phyloP scores from a whole-genome alignment of 371 early-diverging fungal species.

The Circinella umbellata region DNA sequence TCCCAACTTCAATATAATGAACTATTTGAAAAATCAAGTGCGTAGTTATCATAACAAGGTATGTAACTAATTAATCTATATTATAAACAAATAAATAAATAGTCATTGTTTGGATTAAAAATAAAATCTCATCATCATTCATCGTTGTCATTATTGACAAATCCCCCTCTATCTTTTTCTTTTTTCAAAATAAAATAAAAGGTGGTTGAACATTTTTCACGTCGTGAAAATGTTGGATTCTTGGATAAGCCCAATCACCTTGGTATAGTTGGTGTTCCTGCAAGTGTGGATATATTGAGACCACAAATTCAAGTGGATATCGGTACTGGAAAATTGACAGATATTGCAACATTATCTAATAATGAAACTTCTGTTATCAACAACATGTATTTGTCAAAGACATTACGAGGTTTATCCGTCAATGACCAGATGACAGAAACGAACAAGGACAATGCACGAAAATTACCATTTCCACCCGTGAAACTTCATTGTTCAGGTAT shows the following conservation, averaged over 20 bases:
- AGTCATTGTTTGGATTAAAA: too few relatives aligned
- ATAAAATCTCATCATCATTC: too few relatives aligned
- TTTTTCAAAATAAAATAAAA: constrained; percentile 11
- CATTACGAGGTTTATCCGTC: constrained; percentile 91
- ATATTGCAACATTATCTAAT: constrained; percentile 30
- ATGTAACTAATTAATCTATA: background rate
- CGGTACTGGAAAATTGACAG: constrained; percentile 68
- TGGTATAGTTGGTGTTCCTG: constrained; percentile 98
- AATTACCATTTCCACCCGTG: constrained; percentile 95
- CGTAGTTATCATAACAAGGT: constrained; percentile 1
- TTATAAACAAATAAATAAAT: background rate
- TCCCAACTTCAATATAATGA: background rate
- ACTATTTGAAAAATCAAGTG: background rate
- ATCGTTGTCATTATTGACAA: too few relatives aligned
- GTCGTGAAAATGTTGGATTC: constrained; percentile 96
- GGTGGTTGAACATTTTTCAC: constrained; percentile 92
- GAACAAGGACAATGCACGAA: constrained; percentile 97
- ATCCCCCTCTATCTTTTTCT: too few relatives aligned
- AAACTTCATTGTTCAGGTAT: constrained; percentile 97
- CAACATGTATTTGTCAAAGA: constrained; percentile 90
- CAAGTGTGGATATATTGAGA: constrained; percentile 99
- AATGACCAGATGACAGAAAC: constrained; percentile 78
- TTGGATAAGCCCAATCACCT: constrained; percentile 85
- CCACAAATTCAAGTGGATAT: constrained; percentile 92
- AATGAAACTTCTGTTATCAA: constrained; percentile 93